phyloP scores from a whole-genome alignment of 306 rosid species.

The Sicyos baderoa region DNA sequence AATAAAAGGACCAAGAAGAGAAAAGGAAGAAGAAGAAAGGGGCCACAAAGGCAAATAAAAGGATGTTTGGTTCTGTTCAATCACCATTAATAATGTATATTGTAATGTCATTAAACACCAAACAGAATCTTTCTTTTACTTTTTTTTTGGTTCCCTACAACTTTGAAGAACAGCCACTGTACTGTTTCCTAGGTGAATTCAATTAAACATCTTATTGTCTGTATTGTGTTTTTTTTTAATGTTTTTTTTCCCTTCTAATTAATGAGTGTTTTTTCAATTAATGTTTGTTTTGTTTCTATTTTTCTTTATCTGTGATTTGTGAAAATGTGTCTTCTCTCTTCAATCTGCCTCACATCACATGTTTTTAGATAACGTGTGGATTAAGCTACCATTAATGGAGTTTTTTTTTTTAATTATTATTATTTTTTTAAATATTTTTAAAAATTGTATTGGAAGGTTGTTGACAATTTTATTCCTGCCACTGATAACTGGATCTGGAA shows the following conservation, averaged over 20 bases:
- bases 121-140: constrained; percentile 26
- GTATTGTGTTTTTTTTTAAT: not conserved
- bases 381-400: constrained; percentile 18
- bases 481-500: not conserved
- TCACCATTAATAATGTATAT: constrained; percentile 44
- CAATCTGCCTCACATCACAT: not conserved
- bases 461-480: constrained; percentile 1
- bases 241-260: not conserved
- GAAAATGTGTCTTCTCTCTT: no score
- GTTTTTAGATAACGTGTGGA: constrained; percentile 4
- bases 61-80: constrained; percentile 70
- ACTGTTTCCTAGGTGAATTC: not conserved
- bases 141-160: constrained; percentile 12
- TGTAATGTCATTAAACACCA: constrained; percentile 28
- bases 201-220: not conserved
- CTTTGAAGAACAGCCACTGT: not conserved
- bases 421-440: no score
- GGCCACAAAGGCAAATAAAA: constrained; percentile 60
- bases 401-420: no score
- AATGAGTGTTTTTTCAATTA: constrained; percentile 14
- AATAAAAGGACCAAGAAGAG: constrained; percentile 30
- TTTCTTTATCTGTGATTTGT: no score
- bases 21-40: constrained; percentile 33
- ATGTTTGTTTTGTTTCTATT: no score
- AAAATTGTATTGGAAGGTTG: not conserved